Conservation (phyloP, 805 yeast genomes). For the Geotrichum ghanense region DNA sequence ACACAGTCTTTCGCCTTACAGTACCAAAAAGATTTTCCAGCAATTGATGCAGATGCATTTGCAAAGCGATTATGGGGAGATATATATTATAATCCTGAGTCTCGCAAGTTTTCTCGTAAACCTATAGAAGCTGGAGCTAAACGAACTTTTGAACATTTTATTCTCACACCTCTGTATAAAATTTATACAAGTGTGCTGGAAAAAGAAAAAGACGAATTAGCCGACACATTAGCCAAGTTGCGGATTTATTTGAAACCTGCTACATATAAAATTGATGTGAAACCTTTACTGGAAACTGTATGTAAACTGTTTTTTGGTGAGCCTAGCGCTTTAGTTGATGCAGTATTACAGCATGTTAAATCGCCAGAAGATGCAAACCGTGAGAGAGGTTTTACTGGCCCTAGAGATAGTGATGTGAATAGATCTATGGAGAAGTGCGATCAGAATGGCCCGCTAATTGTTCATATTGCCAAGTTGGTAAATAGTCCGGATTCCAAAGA, state of each 20-base stretch:
- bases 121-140: constrained; percentile 19
- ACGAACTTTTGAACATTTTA: constrained; percentile 47
- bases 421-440: constrained; percentile 25
- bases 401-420: constrained; percentile 17
- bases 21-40: constrained; percentile 28
- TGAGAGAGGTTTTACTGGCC: constrained; percentile 21
- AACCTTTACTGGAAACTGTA: constrained; percentile 43
- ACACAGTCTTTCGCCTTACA: constrained; percentile 51
- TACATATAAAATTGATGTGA: constrained; percentile 38
- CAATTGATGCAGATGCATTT: constrained; percentile 32
- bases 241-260: constrained; percentile 32
- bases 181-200: constrained; percentile 50
- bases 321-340: constrained; percentile 42
- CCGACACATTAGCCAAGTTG: constrained; percentile 34
- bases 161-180: constrained; percentile 75
- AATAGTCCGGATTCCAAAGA: constrained; percentile 42
- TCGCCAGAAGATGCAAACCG: constrained; percentile 30
- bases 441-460: constrained; percentile 34
- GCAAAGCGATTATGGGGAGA: constrained; percentile 69
- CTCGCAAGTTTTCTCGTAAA: constrained; percentile 34
- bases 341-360: constrained; percentile 26
- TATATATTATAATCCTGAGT: constrained; percentile 34
- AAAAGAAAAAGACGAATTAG: constrained; percentile 34
- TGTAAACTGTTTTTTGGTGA: constrained; percentile 43
- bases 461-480: constrained; percentile 46